Evolutionary conservation across 352 stramenopile genomes (phyloP).

Genomic region (Globisporangium canariense): DNA sequence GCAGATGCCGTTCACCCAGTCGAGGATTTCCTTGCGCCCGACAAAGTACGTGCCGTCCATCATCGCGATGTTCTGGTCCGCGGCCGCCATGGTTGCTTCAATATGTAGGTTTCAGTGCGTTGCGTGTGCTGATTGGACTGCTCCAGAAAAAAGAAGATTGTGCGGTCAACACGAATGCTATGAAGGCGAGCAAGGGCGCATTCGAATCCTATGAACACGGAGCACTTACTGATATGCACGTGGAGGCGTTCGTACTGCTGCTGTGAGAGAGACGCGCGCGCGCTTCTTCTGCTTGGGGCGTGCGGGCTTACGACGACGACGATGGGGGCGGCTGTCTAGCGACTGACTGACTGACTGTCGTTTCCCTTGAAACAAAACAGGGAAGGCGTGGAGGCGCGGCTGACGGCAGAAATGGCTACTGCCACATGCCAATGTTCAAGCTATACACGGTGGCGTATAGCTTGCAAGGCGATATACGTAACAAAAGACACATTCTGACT

Average conservation of each 20-base stretch:
- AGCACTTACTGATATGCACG: not conserved
- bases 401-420: conserved; percentile 5
- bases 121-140: not conserved
- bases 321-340: conserved; percentile 7
- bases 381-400: not conserved
- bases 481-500: not conserved
- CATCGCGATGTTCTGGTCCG: conserved; percentile 90
- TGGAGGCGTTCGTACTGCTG: not conserved
- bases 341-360: conserved; percentile 12
- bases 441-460: not conserved
- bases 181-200: not conserved
- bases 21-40: conserved; percentile 95
- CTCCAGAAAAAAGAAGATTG: not conserved
- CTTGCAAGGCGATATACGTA: not conserved
- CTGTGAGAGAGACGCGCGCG: conserved; percentile 2
- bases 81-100: conserved; percentile 46
- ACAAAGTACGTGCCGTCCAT: conserved; percentile 98
- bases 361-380: conserved; percentile 10
- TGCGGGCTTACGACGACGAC: not conserved
- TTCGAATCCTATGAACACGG: not conserved
- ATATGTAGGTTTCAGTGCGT: not conserved
- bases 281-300: conserved; percentile 5
- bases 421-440: not conserved
- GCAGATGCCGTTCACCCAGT: conserved; percentile 98
- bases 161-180: not conserved